phyloP scores from a whole-genome alignment of 148 eudicot genomes.

The Diospyros kaki region DNA sequence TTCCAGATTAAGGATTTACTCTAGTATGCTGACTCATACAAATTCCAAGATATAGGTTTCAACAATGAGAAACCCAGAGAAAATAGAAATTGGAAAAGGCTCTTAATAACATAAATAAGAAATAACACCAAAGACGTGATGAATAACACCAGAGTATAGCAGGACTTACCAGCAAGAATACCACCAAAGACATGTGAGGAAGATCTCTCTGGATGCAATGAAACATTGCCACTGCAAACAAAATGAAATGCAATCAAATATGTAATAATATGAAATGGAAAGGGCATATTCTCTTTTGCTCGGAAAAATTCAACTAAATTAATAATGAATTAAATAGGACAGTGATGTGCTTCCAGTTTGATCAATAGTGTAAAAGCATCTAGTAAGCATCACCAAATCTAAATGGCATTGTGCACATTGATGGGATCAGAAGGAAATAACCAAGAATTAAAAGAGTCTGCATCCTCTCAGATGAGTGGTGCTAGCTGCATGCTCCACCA shows the following conservation, averaged over 20 bases:
- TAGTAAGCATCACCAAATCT: not conserved
- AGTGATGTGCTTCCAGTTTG: slow-evolving; percentile 3
- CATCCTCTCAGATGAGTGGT: too few species aligned
- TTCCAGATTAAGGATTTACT: too few species aligned
- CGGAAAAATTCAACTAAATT: not conserved
- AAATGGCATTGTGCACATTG: not conserved
- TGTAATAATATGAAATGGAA: not conserved
- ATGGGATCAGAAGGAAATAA: slow-evolving; percentile 3
- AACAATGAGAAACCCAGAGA: not conserved
- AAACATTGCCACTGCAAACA: slow-evolving; percentile 69
- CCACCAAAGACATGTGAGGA: slow-evolving; percentile 74
- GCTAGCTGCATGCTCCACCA: too few species aligned
- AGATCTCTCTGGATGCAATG: slow-evolving; percentile 49
- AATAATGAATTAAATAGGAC: not conserved
- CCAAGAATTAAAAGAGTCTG: too few species aligned
- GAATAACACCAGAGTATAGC: slow-evolving; percentile 9
- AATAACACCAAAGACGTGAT: not conserved
- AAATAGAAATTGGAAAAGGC: not conserved
- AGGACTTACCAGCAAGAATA: slow-evolving; percentile 90
- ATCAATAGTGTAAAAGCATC: not conserved
- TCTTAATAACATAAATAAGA: not conserved
- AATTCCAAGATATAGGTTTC: too few species aligned
- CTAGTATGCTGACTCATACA: too few species aligned
- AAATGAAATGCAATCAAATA: slow-evolving; percentile 6
- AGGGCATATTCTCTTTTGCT: not conserved